Conservation (phyloP, 2,329 filamentous ascomycete genomes). For the Teratosphaeriaceae sp. region DNA sequence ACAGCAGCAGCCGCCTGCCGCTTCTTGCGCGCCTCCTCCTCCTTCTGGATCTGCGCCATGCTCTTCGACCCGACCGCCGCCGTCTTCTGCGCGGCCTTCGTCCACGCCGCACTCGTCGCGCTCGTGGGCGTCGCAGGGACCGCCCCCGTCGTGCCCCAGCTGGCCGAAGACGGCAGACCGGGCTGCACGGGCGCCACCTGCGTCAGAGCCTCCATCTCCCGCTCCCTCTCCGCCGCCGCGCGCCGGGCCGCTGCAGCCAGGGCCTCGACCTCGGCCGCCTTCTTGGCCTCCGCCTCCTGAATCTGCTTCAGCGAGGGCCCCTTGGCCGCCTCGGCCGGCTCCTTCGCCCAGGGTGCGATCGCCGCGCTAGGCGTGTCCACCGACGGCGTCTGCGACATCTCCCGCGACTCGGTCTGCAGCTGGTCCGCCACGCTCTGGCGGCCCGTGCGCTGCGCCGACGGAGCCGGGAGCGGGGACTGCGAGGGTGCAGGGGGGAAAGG, state of each 20-base stretch:
- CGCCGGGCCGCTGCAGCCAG: conserved; percentile 70
- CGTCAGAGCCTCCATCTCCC: conserved; percentile 63
- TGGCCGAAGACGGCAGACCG: conserved; percentile 79
- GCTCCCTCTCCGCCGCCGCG: conserved; percentile 75
- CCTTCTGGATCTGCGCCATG: conserved; percentile 89
- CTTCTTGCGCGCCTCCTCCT: conserved; percentile 86
- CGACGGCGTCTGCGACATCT: conserved; percentile 70
- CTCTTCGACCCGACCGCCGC: conserved; percentile 66
- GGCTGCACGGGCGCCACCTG: conserved; percentile 42
- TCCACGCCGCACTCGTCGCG: conserved; percentile 51
- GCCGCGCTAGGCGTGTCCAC: conserved; percentile 61
- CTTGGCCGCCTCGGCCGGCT: conserved; percentile 63
- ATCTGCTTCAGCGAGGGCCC: conserved; percentile 94
- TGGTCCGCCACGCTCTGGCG: conserved; percentile 77
- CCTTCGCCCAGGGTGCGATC: conserved; percentile 91
- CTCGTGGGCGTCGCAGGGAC: conserved; percentile 57
- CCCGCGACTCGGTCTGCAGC: conserved; percentile 57
- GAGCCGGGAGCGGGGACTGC: conserved; percentile 76
- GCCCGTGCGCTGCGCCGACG: conserved; percentile 71
- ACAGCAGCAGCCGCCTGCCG: conserved; percentile 53
- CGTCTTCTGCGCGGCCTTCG: conserved; percentile 55
- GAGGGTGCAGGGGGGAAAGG: conserved; percentile 63
- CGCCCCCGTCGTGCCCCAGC: conserved; percentile 76
- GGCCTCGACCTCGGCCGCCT: conserved; percentile 84
- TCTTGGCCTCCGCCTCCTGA: conserved; percentile 88